phyloP scores from a whole-genome alignment of 2,329 filamentous ascomycete genomes.

The Aspergillus ibericus region DNA sequence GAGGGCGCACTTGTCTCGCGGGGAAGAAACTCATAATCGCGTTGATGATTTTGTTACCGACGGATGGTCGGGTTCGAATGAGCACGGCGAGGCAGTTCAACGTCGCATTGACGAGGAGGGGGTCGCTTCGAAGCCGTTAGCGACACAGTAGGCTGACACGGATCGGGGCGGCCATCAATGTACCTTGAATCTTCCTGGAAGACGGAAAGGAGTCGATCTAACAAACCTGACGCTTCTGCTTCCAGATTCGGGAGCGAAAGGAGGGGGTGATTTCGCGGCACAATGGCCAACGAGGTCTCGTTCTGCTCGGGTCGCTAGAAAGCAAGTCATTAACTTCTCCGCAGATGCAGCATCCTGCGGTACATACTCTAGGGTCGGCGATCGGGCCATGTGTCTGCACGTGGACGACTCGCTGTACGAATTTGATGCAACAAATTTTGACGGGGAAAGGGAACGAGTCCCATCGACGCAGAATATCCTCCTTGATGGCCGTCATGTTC shows the following conservation, averaged over 20 bases:
- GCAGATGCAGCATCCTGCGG: background rate
- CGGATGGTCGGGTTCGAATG: conserved; percentile 75
- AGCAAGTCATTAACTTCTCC: conserved; percentile 12
- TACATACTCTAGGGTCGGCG: conserved; percentile 75
- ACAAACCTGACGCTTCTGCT: conserved; percentile 84
- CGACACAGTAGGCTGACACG: background rate
- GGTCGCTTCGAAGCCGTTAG: conserved; percentile 61
- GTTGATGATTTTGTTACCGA: conserved; percentile 81
- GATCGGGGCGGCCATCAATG: background rate
- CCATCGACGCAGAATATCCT: conserved; percentile 84
- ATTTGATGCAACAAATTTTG: conserved; percentile 94
- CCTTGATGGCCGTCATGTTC: conserved; percentile 83
- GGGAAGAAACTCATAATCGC: conserved; percentile 90
- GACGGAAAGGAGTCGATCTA: conserved; percentile 82
- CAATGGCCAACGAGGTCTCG: conserved; percentile 83
- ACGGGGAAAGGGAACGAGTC: conserved; percentile 74
- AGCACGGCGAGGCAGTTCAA: conserved; percentile 83
- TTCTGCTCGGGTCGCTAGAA: conserved; percentile 67
- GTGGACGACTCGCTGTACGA: conserved; percentile 87
- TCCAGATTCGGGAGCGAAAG: conserved; percentile 80
- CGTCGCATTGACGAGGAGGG: conserved; percentile 83
- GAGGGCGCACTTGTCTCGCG: conserved; percentile 72
- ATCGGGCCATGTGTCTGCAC: conserved; percentile 85
- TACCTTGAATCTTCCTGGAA: conserved; percentile 86
- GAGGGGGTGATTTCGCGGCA: conserved; percentile 78